Evolutionary conservation across 306 rosid species (phyloP).

Genomic region (Pyrus betulifolia): DNA sequence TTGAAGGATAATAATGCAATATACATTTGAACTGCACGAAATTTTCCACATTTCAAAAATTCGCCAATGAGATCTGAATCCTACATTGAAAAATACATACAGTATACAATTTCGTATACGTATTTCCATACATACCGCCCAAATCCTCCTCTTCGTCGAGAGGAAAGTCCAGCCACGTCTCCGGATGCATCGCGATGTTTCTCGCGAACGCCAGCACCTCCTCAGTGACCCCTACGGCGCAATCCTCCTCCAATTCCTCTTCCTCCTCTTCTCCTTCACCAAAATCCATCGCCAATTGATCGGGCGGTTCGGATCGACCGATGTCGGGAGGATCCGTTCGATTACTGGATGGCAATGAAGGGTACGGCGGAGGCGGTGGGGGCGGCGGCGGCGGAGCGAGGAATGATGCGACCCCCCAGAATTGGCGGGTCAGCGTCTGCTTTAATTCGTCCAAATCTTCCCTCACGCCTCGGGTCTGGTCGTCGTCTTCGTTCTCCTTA

Average conservation of each 20-base stretch:
- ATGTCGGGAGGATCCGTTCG: constrained; percentile 9
- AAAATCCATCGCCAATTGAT: constrained; percentile 11
- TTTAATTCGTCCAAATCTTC: constrained; percentile 77
- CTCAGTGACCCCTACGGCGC: constrained; percentile 68
- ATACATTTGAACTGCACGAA: neutral
- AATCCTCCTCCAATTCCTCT: constrained; percentile 25
- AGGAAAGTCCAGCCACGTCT: constrained; percentile 98
- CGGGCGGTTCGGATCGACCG: constrained; percentile 21
- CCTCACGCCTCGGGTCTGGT: constrained; percentile 56
- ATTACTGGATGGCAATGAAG: neutral
- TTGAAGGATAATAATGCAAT: neutral
- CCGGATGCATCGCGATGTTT: constrained; percentile 97
- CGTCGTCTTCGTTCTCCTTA: constrained; percentile 3
- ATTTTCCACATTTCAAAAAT: neutral
- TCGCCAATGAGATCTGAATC: neutral
- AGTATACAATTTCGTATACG: neutral
- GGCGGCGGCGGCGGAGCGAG: constrained; percentile 70
- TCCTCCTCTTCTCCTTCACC: constrained; percentile 15
- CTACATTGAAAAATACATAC: neutral
- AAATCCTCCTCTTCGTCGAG: constrained; percentile 80
- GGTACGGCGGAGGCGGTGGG: constrained; percentile 13
- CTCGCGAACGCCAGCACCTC: constrained; percentile 78
- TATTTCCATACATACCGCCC: constrained; percentile 40
- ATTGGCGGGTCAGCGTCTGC: constrained; percentile 76
- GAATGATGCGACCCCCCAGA: constrained; percentile 86